Conservation (phyloP, 257 asterid genomes). For the Ajuga chamaepitys region DNA sequence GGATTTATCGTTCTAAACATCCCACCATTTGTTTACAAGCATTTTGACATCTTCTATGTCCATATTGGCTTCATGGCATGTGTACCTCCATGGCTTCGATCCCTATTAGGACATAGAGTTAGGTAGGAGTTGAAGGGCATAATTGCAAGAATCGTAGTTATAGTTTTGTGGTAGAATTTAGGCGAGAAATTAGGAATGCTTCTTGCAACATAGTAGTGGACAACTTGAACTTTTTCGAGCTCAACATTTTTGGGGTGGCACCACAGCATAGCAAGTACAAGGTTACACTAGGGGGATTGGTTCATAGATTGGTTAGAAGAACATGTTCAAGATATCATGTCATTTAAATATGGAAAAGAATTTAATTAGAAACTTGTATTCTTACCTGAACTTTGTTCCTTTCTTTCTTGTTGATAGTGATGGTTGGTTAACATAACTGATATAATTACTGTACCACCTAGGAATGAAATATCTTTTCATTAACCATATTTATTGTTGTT, state of each 20-base stretch:
- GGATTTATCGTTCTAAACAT: conserved; percentile 35
- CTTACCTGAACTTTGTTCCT: not conserved
- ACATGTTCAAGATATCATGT: conserved; percentile 66
- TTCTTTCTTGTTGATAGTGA: not conserved
- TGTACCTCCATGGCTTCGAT: conserved; percentile 63
- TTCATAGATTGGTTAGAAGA: conserved; percentile 36
- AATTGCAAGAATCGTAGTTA: not conserved
- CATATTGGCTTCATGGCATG: conserved; percentile 51
- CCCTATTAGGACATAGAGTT: conserved; percentile 19
- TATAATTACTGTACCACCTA: not conserved
- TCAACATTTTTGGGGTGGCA: conserved; percentile 53
- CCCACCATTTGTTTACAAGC: conserved; percentile 59
- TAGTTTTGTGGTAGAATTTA: not conserved
- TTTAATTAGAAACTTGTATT: not conserved
- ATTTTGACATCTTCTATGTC: conserved; percentile 47
- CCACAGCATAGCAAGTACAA: conserved; percentile 61
- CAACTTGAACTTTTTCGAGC: conserved; percentile 42
- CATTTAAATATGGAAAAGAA: not conserved
- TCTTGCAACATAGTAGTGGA: conserved; percentile 62
- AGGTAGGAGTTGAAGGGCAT: not conserved
- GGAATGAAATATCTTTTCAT: not conserved
- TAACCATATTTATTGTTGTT: not conserved
- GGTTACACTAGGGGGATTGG: conserved; percentile 47
- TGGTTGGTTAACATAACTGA: not conserved
- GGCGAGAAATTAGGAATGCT: not conserved